Conservation (phyloP, 495 filamentous ascomycete species). For the Aspergillus cavernicola region DNA sequence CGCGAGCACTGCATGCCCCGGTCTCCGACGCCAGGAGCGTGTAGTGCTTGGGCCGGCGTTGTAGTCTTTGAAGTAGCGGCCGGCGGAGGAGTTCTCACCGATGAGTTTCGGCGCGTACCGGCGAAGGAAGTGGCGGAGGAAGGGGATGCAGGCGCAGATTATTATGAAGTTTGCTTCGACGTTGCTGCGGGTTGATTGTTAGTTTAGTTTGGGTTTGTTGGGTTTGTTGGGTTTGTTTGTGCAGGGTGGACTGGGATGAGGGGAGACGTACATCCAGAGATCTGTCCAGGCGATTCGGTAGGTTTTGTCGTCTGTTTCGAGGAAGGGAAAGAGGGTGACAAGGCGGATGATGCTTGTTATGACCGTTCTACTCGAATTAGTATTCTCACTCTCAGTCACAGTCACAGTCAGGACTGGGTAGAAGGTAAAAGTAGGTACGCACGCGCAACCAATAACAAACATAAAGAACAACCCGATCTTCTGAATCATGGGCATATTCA, state of each 20-base stretch:
- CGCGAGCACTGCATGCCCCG: not conserved
- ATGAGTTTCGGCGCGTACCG: constrained; percentile 2
- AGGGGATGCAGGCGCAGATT: constrained; percentile 10
- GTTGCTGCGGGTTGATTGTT: not conserved
- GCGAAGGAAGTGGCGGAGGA: constrained; percentile 9
- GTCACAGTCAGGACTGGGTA: not conserved
- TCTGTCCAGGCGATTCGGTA: constrained; percentile 4
- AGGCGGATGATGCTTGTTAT: constrained; percentile 13
- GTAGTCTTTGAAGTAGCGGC: constrained; percentile 4
- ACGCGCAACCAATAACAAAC: constrained; percentile 28
- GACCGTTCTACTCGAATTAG: constrained; percentile 1
- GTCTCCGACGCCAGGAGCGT: not conserved
- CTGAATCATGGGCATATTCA: constrained; percentile 22
- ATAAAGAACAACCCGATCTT: constrained; percentile 22
- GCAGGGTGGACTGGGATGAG: no score
- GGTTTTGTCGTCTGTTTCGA: constrained; percentile 1
- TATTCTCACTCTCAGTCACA: not conserved
- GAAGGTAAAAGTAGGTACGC: not conserved
- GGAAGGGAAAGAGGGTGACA: constrained; percentile 8
- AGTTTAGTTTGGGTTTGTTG: not conserved
- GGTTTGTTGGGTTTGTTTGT: no score
- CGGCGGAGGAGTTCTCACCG: constrained; percentile 2
- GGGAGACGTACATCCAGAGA: constrained; percentile 9
- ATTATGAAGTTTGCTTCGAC: constrained; percentile 15
- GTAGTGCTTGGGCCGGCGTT: not conserved